Percentiles rank a stretch among this genome's conserved stretches.
phyloP scores from a whole-genome alignment of 2,329 filamentous ascomycete genomes.

The Cladosporium sp. region DNA sequence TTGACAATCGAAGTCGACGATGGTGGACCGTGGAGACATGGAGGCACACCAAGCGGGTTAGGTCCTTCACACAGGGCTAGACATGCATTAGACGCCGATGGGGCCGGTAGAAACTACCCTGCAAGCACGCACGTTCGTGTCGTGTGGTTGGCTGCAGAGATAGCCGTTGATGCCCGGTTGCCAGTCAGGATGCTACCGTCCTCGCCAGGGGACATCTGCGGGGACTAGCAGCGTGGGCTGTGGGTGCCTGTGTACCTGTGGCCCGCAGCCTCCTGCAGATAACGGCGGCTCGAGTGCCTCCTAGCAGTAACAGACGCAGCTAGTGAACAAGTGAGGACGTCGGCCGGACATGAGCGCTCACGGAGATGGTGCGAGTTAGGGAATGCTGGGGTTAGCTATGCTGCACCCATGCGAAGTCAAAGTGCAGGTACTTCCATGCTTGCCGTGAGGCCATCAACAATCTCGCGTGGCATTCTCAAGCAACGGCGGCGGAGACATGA shows the following conservation, averaged over 20 bases:
- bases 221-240: constrained; percentile 23
- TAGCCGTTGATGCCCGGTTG: constrained; percentile 26
- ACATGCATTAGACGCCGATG: constrained; percentile 28
- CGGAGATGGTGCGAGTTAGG: not conserved
- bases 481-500: constrained; percentile 7
- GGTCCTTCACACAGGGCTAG: constrained; percentile 29
- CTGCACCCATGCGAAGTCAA: constrained; percentile 3
- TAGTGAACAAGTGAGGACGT: constrained; percentile 3
- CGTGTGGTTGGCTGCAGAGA: constrained; percentile 28
- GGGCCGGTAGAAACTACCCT: constrained; percentile 23
- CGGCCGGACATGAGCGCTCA: not conserved
- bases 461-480: constrained; percentile 10
- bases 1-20: constrained; percentile 22
- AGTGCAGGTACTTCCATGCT: constrained; percentile 6
- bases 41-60: constrained; percentile 20
- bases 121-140: constrained; percentile 23
- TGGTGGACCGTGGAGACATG: constrained; percentile 21
- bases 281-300: constrained; percentile 16
- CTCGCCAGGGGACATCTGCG: constrained; percentile 26
- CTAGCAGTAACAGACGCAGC: constrained; percentile 9
- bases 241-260: constrained; percentile 25
- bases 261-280: constrained; percentile 22
- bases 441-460: not conserved
- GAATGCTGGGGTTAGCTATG: constrained; percentile 3
- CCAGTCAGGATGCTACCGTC: constrained; percentile 24